Base-by-base conservation (phyloP, 768 basidiomycete species). In the Psilocybe tampanensis region DNA sequence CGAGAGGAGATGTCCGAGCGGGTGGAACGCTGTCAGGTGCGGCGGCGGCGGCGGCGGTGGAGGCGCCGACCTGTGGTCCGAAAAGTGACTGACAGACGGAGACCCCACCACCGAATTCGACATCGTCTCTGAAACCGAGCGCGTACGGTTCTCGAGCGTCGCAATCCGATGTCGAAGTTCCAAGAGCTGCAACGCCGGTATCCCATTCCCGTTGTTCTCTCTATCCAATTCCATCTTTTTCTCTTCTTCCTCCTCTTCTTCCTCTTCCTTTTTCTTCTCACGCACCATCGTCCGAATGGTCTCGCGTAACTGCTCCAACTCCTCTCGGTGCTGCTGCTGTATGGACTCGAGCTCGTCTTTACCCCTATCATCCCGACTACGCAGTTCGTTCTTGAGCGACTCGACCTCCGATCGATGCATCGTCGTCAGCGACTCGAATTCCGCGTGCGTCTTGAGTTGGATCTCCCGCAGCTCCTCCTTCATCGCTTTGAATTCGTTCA, bases 401-500 rank as follows among this genome's bases (percentile, higher is more conserved):
- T 54, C 52, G 7, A 59, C 44, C 39, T 59, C 60, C 1, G 52
- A 44, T n/a, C 42, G 54, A 36, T 59, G 60, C 19, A 54, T 32
- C 8, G 50, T n/a, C 15, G 17, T 42, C 34, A 64, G 58, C 29
- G 55, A 9, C 17, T 56, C 54, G 13, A 59, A 29, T 21, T 64
- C 62, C 21, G 56, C 54, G 26, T 51, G 53, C n/a, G 41, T 57
- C 24, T 53, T 44, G 17, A 55, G 39, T 36, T 56, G 57, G 24
- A 48, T 55, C 32, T 49, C 32, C 15, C 60, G 44, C 23, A 64
- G 23, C 26, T 64, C 63, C 22, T 64, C 63, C 41, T 64, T 64
- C 60, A 64, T 64, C 2, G 50, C 47, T 43, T 51, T 64, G 52
- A 64, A 56, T 33, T 64, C 60, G 23, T 42, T 55, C 18, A 64